phyloP scores from a whole-genome alignment of 2,329 filamentous ascomycete species.

The Kalmusia sp. region DNA sequence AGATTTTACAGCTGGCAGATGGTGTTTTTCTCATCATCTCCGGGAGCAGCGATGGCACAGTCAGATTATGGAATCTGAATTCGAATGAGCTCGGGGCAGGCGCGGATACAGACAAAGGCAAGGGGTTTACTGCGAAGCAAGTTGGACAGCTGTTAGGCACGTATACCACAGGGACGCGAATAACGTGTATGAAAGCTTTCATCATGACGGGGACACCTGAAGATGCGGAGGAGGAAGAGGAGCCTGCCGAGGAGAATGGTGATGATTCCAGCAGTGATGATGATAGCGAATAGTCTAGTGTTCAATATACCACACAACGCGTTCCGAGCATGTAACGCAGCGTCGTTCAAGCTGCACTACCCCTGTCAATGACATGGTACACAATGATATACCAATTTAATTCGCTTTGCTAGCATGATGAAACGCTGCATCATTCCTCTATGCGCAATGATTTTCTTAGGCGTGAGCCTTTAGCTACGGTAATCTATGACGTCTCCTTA shows the following conservation, averaged over 20 bases:
- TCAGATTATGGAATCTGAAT: conserved; percentile 77
- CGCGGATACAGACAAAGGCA: conserved; percentile 18
- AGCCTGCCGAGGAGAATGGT: conserved; percentile 21
- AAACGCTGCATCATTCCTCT: too few relatives aligned
- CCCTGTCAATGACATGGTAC: too few relatives aligned
- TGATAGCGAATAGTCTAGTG: conserved; percentile 25
- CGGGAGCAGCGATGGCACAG: conserved; percentile 82
- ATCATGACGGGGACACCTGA: conserved; percentile 69
- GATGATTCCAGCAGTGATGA: conserved; percentile 27
- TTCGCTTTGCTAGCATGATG: too few relatives aligned
- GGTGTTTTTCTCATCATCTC: conserved; percentile 66
- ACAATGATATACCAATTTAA: too few relatives aligned
- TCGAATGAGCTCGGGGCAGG: conserved; percentile 29
- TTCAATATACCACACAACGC: neutral
- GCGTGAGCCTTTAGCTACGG: too few relatives aligned
- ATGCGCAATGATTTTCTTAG: too few relatives aligned
- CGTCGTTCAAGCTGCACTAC: too few relatives aligned
- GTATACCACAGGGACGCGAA: conserved; percentile 85
- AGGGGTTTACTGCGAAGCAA: conserved; percentile 47
- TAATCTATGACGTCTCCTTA: neutral
- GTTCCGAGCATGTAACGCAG: neutral
- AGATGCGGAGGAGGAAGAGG: conserved; percentile 25
- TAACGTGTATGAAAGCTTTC: conserved; percentile 88
- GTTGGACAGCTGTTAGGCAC: conserved; percentile 74
- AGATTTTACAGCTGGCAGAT: conserved; percentile 61